Percentiles rank a stretch among this genome's conserved stretches.
Conservation (phyloP, 139 green algal genomes). For the Desmodesmus armatus region DNA sequence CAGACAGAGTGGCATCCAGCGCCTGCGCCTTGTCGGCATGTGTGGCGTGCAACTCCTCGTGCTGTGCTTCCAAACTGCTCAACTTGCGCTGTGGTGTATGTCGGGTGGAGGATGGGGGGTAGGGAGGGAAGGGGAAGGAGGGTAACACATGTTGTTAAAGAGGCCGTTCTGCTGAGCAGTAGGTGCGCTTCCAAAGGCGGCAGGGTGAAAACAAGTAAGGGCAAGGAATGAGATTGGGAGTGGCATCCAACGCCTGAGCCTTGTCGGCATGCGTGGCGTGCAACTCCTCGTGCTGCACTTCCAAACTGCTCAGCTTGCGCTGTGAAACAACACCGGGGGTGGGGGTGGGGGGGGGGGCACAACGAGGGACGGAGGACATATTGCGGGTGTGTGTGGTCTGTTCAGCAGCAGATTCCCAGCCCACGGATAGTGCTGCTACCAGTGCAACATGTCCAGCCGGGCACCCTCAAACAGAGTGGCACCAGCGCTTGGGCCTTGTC, state of each 20-base stretch:
- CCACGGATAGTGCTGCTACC: too few relatives aligned
- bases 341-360: not conserved
- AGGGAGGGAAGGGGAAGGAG: not conserved
- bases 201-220: not conserved
- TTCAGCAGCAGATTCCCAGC: not conserved
- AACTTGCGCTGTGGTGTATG: slow-evolving; percentile 10
- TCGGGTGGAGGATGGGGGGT: not conserved
- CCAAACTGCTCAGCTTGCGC: slow-evolving; percentile 19
- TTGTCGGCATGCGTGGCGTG: not conserved
- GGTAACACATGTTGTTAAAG: not conserved
- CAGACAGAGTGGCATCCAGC: not conserved
- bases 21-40: not conserved
- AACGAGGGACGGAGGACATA: not conserved
- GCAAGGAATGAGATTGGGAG: not conserved
- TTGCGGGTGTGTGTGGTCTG: not conserved
- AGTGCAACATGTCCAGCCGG: not conserved
- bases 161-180: not conserved
- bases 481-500: not conserved
- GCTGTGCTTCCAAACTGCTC: not conserved
- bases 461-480: not conserved
- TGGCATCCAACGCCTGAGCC: not conserved
- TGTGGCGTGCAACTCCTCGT: not conserved
- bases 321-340: not conserved
- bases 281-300: not conserved
- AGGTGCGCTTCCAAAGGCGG: not conserved